Base-by-base conservation (phyloP, 1,284 basidiomycete genomes). In the Pterulicium gracile region DNA sequence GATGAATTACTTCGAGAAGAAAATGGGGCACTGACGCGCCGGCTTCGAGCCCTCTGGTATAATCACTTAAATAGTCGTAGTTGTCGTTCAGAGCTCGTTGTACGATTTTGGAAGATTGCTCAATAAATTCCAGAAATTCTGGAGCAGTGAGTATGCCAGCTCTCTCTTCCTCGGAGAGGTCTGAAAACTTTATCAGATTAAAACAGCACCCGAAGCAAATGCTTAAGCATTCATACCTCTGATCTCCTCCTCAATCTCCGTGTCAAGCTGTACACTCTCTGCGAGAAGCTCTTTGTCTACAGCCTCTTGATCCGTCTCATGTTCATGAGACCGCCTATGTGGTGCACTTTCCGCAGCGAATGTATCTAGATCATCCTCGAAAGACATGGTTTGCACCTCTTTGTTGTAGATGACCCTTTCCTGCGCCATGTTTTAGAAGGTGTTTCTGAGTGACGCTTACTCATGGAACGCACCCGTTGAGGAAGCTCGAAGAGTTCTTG, bases 11-110 rank as follows among this genome's bases (percentile, higher is more conserved):
- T 42, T 42, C 32, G 3, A 18, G 10, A 45, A 17, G 21, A 24
- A 45, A 4, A 41, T 36, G n/a, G n/a, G 19, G 46, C 24, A 39
- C 80, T 60, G 55, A 86, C 86, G 75, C 75, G 55, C 77, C 81
- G 4, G 81, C 73, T 56, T 90, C 85, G 10, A 85, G 70, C 23
- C 85, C 82, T 45, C 93, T 77, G 5, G 88, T 89, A 60, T 99
- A 99, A 65, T 98, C 95, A 42, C 86, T 82, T 54, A 94, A 88
- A 58, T 97, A 97, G 61, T 98, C 96, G 62, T 99, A 99, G 18
- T 79, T 79, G 58, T 98, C 95, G 57, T 90, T 95, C 51, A 98
- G 65, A n/a, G 94, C 96, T 44, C 96, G 76, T 60, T 98, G 91
- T 5, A 97, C 81, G 43, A 98, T 92, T 65, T 93, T 95, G 21